Evolutionary conservation across 176 grass and related monocot species (phyloP).

Genomic region (Microstegium vimineum): DNA sequence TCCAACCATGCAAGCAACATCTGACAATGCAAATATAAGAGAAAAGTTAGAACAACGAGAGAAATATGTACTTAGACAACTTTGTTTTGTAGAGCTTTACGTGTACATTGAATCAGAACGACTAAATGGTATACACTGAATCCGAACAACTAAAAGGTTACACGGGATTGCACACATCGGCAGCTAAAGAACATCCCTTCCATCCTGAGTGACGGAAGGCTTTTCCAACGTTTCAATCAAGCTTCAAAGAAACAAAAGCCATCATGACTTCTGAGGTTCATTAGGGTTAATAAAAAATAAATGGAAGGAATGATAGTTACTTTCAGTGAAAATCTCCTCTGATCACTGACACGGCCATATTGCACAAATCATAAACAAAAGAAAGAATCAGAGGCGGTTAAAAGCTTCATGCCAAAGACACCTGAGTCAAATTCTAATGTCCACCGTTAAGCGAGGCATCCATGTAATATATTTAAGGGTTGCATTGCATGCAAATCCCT

Average conservation of each 20-base stretch:
- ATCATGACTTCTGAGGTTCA: background rate
- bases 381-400: constrained; percentile 6
- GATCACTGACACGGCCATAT: background rate
- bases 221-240: background rate
- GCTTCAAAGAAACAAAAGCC: background rate
- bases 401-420: background rate
- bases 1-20: background rate
- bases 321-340: background rate
- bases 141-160: too few species aligned
- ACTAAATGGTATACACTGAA: too few species aligned
- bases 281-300: background rate
- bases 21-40: background rate
- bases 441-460: constrained; percentile 22
- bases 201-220: background rate
- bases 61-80: background rate
- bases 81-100: background rate
- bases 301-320: background rate
- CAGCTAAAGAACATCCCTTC: constrained; percentile 16
- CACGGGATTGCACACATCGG: background rate
- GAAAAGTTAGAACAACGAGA: too few species aligned
- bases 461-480: constrained; percentile 6
- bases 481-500: background rate
- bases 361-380: background rate
- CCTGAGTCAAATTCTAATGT: background rate
- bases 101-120: background rate